These are phyloP conservation scores for Coccomyxa sp. DNA, from an alignment of 139 green algal genomes.

Conservation along the genomic window DNA sequence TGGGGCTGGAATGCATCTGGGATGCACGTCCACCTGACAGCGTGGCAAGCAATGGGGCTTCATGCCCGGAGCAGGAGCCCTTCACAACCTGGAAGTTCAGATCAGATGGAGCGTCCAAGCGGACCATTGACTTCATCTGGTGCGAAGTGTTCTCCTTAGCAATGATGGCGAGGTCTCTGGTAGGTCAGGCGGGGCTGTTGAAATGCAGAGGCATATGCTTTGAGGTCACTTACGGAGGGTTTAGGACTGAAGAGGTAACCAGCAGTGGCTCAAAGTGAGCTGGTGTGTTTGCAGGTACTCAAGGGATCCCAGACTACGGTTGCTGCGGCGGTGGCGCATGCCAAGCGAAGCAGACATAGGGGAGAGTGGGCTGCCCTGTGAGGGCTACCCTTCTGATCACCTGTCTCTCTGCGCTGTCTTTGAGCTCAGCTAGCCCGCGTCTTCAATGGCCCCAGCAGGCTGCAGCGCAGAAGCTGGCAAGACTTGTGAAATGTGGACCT, in stretches of 20 bases:
- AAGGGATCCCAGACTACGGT: constrained; percentile 3
- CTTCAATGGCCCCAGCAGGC: neutral
- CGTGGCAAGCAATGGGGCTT: neutral
- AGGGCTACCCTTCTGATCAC: constrained; percentile 15
- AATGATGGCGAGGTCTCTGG: no score
- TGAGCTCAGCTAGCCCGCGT: no score
- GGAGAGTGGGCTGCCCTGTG: constrained; percentile 2
- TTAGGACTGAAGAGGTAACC: no score
- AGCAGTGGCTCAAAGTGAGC: no score
- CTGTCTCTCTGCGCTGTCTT: constrained; percentile 10
- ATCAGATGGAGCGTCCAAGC: constrained; percentile 27
- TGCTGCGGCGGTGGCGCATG: constrained; percentile 2
- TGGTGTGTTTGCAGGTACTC: constrained; percentile 14
- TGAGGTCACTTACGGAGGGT: no score
- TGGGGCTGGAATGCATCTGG: constrained; percentile 35
- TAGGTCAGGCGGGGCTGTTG: no score
- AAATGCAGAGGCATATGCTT: no score
- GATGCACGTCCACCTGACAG: constrained; percentile 1
- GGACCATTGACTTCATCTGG: constrained; percentile 60
- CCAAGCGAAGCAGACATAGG: constrained; percentile 5
- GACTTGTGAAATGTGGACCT: neutral
- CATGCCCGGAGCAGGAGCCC: constrained; percentile 2
- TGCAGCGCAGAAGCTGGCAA: neutral
- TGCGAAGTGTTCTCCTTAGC: neutral
- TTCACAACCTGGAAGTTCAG: constrained; percentile 49